Percentiles rank a stretch among this genome's conserved stretches.
phyloP scores from a whole-genome alignment of 2,329 filamentous ascomycete genomes.

The Colletotrichum aenigma region DNA sequence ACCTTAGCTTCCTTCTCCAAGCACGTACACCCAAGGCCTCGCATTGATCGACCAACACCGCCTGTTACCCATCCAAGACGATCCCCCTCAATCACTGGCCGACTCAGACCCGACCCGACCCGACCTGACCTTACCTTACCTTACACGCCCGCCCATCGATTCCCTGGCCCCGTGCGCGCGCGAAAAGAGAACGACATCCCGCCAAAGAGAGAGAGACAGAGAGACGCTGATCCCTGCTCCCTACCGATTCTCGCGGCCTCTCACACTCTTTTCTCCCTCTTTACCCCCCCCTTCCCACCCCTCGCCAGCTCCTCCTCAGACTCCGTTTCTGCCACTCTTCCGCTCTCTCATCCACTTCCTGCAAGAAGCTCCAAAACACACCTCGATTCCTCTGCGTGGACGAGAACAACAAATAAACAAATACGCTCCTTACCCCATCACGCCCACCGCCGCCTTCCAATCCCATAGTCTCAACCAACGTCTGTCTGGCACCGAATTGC shows the following conservation, averaged over 20 bases:
- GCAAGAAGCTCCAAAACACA: background rate
- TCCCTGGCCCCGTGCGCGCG: conserved; percentile 3
- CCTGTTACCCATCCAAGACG: conserved; percentile 5
- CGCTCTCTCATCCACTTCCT: background rate
- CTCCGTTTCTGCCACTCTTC: background rate
- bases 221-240: conserved; percentile 2
- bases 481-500: conserved; percentile 11
- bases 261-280: conserved; percentile 17
- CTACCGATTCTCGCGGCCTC: conserved; percentile 6
- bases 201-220: background rate
- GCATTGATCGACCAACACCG: conserved; percentile 1
- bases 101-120: background rate
- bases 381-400: conserved; percentile 11
- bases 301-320: background rate
- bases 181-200: background rate
- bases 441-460: background rate
- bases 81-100: background rate
- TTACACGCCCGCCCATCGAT: background rate
- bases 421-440: conserved; percentile 1
- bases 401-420: conserved; percentile 20
- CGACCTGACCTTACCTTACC: background rate
- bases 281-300: conserved; percentile 6
- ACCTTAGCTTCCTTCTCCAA: background rate
- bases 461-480: background rate
- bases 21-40: background rate